A percentile compares a stretch with the other conserved stretches of the same genome.
Conservation (phyloP, 345 rosid species). For the Fremontodendron californicum region DNA sequence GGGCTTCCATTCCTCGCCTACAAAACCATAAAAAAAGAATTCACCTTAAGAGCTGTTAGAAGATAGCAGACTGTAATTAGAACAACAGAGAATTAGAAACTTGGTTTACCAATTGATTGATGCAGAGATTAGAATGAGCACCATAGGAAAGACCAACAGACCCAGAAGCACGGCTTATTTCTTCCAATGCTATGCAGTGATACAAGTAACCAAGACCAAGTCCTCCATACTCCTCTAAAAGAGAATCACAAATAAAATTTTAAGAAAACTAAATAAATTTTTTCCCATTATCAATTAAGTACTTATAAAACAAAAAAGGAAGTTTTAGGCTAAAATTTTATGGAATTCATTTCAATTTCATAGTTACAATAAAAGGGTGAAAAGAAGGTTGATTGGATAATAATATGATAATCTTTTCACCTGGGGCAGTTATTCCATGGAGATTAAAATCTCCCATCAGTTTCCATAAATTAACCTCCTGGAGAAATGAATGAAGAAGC, state of each 20-base stretch:
- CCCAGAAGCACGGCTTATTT: conserved; percentile 86
- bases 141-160: conserved; percentile 91
- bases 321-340: neutral
- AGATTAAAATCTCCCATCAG: conserved; percentile 94
- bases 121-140: conserved; percentile 91
- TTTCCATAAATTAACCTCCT: conserved; percentile 94
- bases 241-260: neutral
- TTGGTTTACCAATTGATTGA: conserved; percentile 83
- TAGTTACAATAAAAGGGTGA: neutral
- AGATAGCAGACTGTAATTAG: neutral
- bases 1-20: conserved; percentile 85
- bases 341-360: neutral
- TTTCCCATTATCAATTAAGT: neutral
- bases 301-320: neutral
- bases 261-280: neutral
- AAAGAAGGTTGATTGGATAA: neutral
- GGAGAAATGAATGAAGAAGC: conserved; percentile 10
- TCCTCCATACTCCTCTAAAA: conserved; percentile 89
- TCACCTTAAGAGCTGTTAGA: neutral
- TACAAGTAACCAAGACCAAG: conserved; percentile 95
- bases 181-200: conserved; percentile 90
- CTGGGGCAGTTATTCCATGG: conserved; percentile 91
- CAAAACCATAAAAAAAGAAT: conserved; percentile 13
- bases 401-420: conserved; percentile 21
- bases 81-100: neutral